Percentiles rank a stretch among this genome's conserved stretches.
These are phyloP conservation scores for Pythium coloratum DNA, from an alignment of 352 stramenopile genomes.

Conservation along the genomic window DNA sequence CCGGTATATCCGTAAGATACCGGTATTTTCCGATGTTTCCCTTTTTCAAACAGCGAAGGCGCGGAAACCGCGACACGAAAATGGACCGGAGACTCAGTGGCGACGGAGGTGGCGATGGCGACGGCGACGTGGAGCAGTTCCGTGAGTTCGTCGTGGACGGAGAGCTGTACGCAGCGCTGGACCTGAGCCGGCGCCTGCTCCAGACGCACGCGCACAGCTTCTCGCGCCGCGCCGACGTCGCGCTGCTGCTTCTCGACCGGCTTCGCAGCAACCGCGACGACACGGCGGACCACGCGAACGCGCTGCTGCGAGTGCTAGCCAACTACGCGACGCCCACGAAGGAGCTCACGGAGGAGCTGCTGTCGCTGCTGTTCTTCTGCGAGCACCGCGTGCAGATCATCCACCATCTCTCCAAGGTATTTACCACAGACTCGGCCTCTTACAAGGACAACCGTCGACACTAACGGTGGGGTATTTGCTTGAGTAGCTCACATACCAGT, in stretches of 20 bases:
- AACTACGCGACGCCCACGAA: slow-evolving; percentile 71
- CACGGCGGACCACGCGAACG: slow-evolving; percentile 67
- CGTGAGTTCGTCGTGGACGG: slow-evolving; percentile 54
- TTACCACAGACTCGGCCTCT: not conserved
- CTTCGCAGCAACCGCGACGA: slow-evolving; percentile 51
- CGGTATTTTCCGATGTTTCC: slow-evolving; percentile 16
- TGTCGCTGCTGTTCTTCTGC: slow-evolving; percentile 71
- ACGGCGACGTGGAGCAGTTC: slow-evolving; percentile 33
- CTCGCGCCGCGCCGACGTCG: slow-evolving; percentile 42
- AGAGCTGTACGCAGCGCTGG: slow-evolving; percentile 37
- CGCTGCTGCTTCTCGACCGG: slow-evolving; percentile 68
- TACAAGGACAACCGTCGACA: too few species aligned
- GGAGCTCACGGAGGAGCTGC: slow-evolving; percentile 69
- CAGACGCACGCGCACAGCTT: slow-evolving; percentile 37
- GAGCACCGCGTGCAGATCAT: slow-evolving; percentile 78
- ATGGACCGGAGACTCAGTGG: slow-evolving; percentile 1
- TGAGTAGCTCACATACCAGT: slow-evolving; percentile 76
- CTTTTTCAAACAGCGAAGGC: slow-evolving; percentile 12
- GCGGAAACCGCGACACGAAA: slow-evolving; percentile 1
- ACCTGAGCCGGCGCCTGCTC: slow-evolving; percentile 56
- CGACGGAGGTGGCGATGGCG: not conserved
- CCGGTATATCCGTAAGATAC: slow-evolving; percentile 1
- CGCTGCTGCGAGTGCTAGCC: slow-evolving; percentile 69
- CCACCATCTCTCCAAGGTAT: slow-evolving; percentile 76
- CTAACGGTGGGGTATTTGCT: too few species aligned